A percentile compares a stretch with the other conserved stretches of the same genome.
These are phyloP conservation scores for Citeromyces hawaiiensis DNA, from an alignment of 1,139 yeast genomes.

Conservation along the genomic window DNA sequence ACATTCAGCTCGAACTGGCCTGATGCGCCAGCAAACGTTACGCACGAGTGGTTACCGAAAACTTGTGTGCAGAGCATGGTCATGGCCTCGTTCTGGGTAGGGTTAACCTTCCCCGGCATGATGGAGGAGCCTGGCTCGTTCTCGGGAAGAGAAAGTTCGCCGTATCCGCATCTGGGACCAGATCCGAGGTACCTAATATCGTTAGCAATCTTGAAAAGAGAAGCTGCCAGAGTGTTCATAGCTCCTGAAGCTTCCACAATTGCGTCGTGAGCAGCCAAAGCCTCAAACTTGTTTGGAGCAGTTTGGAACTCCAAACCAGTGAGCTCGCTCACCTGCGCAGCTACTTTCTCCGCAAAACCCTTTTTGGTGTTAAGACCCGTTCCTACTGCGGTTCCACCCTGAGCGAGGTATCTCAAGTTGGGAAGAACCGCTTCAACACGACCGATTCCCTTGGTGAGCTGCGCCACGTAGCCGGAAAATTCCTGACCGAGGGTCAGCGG, in stretches of 20 bases:
- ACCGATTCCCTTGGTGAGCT: slow-evolving; percentile 77
- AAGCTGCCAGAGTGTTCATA: slow-evolving; percentile 84
- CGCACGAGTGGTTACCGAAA: slow-evolving; percentile 89
- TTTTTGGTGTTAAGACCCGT: slow-evolving; percentile 90
- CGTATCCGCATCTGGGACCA: slow-evolving; percentile 99
- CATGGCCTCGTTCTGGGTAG: slow-evolving; percentile 96
- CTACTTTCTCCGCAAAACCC: slow-evolving; percentile 80
- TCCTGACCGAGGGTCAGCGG: slow-evolving; percentile 97
- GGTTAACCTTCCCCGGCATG: slow-evolving; percentile 99
- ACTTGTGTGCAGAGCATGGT: slow-evolving; percentile 98
- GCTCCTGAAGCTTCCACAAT: slow-evolving; percentile 97
- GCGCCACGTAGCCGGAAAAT: slow-evolving; percentile 93
- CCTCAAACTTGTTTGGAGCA: slow-evolving; percentile 98
- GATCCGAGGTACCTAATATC: slow-evolving; percentile 97
- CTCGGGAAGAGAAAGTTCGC: slow-evolving; percentile 89
- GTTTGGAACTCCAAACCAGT: slow-evolving; percentile 85
- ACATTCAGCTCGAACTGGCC: slow-evolving; percentile 98
- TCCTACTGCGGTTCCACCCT: slow-evolving; percentile 99
- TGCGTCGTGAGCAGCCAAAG: slow-evolving; percentile 98
- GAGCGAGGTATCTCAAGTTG: slow-evolving; percentile 73
- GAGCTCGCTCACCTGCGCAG: slow-evolving; percentile 62
- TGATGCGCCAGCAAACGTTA: slow-evolving; percentile 95
- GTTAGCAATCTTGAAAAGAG: slow-evolving; percentile 91
- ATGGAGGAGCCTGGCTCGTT: slow-evolving; percentile 98
- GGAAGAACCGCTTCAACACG: slow-evolving; percentile 72